Conservation (phyloP, 1,139 yeast genomes). For the Hemisphaericaspora xylofermentans region DNA sequence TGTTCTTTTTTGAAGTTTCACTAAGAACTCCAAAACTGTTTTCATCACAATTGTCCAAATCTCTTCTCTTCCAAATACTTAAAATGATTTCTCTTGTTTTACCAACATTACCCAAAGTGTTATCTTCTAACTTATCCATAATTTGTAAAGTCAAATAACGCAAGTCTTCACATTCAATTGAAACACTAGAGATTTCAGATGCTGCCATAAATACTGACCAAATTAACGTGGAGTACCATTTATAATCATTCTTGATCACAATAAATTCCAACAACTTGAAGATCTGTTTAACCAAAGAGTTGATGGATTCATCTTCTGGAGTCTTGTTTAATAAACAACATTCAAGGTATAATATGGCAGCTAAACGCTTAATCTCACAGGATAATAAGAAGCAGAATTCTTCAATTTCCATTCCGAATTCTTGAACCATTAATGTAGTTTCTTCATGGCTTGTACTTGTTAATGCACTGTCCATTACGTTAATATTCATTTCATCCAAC, state of each 20-base stretch:
- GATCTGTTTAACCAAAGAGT: conserved; percentile 16
- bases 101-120: conserved; percentile 28
- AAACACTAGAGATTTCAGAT: conserved; percentile 23
- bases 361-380: conserved; percentile 28
- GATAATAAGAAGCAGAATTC: conserved; percentile 28
- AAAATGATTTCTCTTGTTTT: conserved; percentile 22
- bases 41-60: conserved; percentile 23
- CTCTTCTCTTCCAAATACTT: conserved; percentile 30
- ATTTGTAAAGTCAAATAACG: conserved; percentile 25
- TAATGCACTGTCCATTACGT: conserved; percentile 7
- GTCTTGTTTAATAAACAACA: conserved; percentile 23
- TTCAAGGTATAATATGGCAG: conserved; percentile 26
- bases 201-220: conserved; percentile 30
- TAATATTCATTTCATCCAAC: conserved; percentile 15
- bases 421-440: conserved; percentile 4
- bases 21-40: conserved; percentile 18
- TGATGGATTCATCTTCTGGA: conserved; percentile 19
- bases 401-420: conserved; percentile 14
- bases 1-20: conserved; percentile 9
- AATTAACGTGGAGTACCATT: conserved; percentile 26
- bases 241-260: conserved; percentile 26
- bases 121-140: conserved; percentile 23
- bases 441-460: background rate
- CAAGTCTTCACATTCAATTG: conserved; percentile 24
- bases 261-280: conserved; percentile 23